These are phyloP conservation scores for Creolimax fragrantissima DNA, from an alignment of 78 protist genomes.

Conservation along the genomic window DNA sequence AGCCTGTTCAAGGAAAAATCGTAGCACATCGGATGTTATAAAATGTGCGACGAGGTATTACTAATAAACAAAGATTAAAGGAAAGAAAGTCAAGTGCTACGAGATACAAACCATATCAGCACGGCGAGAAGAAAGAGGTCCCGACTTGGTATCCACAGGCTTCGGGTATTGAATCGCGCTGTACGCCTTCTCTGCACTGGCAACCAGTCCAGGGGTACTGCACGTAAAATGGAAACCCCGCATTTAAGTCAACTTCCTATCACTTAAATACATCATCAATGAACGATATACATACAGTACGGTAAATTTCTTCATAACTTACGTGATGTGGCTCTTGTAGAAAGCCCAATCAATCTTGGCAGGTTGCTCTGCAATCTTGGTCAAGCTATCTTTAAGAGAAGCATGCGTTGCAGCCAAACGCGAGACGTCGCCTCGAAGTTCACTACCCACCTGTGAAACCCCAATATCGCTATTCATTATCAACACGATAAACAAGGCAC, in stretches of 20 bases:
- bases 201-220: not conserved
- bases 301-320: not conserved
- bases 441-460: not conserved
- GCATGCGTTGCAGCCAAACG: not conserved
- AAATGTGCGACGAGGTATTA: too few relatives aligned
- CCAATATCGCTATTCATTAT: too few relatives aligned
- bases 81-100: too few relatives aligned
- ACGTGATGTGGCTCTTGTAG: not conserved
- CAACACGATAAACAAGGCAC: too few relatives aligned
- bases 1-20: not conserved
- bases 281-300: not conserved
- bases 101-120: not conserved
- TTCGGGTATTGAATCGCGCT: not conserved
- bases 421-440: not conserved
- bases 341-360: not conserved
- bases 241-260: too few relatives aligned
- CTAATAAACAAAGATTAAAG: too few relatives aligned
- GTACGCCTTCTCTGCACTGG: not conserved
- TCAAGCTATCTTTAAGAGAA: not conserved
- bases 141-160: not conserved
- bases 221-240: not conserved
- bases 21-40: too few relatives aligned
- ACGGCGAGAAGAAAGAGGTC: not conserved
- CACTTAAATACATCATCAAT: not conserved
- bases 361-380: not conserved